Conservation (phyloP, 2,329 filamentous ascomycete species). For the Setomelanomma holmii region DNA sequence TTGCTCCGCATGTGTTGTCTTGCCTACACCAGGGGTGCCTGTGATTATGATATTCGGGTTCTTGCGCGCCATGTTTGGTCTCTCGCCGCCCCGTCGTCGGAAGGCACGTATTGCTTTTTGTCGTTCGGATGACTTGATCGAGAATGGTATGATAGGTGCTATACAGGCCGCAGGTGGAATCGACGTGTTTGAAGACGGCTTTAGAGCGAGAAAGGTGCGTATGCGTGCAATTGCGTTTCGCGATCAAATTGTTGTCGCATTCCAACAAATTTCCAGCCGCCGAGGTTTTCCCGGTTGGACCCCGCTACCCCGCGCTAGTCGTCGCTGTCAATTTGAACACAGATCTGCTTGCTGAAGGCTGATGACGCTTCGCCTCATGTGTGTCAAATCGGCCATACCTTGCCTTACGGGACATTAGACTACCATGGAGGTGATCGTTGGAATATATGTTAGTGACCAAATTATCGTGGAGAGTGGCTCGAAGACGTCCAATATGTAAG, state of each 20-base stretch:
- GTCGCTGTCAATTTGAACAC: no score
- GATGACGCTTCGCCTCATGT: no score
- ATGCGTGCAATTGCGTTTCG: background rate
- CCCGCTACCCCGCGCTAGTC: constrained; percentile 27
- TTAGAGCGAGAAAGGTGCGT: background rate
- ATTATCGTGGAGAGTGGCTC: no score
- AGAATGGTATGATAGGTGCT: no score
- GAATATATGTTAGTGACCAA: no score
- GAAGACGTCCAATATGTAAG: no score
- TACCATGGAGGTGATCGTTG: no score
- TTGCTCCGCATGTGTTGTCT: constrained; percentile 88
- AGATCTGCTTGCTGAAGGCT: no score
- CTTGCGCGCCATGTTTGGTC: constrained; percentile 47
- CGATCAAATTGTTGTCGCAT: constrained; percentile 5
- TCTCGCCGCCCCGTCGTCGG: background rate
- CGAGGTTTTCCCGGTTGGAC: constrained; percentile 21
- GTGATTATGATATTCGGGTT: constrained; percentile 92
- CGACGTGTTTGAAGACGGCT: background rate
- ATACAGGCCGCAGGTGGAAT: background rate
- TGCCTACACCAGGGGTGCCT: constrained; percentile 93
- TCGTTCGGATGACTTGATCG: no score
- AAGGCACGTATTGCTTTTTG: no score
- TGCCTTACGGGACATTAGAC: no score
- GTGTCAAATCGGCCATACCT: no score
- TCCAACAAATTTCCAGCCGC: constrained; percentile 22